Evolutionary conservation across 768 basidiomycete genomes (phyloP), one percentile per base, ranked within the genome.

Genomic region (Leccinellum rugosiceps): DNA sequence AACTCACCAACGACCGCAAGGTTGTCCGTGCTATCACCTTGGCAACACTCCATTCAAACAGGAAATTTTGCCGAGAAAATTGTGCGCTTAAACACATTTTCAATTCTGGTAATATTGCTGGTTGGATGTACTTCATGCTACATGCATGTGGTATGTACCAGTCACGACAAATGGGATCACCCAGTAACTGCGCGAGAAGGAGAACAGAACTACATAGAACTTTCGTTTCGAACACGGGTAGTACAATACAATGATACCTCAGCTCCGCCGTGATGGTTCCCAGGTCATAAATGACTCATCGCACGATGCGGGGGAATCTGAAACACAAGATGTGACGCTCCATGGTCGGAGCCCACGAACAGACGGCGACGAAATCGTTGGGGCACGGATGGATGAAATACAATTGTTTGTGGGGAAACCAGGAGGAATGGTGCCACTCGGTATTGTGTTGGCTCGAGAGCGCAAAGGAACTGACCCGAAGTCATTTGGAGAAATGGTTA

Each of bases 211-310:
- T 53, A 56, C 46, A 53, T 17, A 45, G 50, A 30, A 52, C 23
- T 44, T 43, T 19, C 25, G 28, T 46, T 30, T n/a, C 35, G 8
- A 34, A 45, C 5, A 48, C 34, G 26, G 23, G 31, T 53, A 32
- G 38, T 31, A 50, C 34, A 44, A n/a, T 50, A 56, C 43, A 52
- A 1, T 15, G n/a, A 55, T 35, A 50, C 30, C 32, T 62, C 62
- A 77, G 32, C 65, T 52, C 49, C 72, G 72, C 32, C 77, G 74
- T 31, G 76, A 72, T 49, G 81, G 80, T 64, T 83, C 78, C 83
- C 84, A 86, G 60, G 79, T 79, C 83, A 84, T 84, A 63, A 85
- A 83, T 0, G 80, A 75, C 65, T 85, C 83, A 44, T 83, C 83
- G 56, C 75, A 75, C 52, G 79, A 63, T 57, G 74, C 65, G 21